Evolutionary conservation across 2,329 filamentous ascomycete species (phyloP).

Genomic region (Cadophora malorum): DNA sequence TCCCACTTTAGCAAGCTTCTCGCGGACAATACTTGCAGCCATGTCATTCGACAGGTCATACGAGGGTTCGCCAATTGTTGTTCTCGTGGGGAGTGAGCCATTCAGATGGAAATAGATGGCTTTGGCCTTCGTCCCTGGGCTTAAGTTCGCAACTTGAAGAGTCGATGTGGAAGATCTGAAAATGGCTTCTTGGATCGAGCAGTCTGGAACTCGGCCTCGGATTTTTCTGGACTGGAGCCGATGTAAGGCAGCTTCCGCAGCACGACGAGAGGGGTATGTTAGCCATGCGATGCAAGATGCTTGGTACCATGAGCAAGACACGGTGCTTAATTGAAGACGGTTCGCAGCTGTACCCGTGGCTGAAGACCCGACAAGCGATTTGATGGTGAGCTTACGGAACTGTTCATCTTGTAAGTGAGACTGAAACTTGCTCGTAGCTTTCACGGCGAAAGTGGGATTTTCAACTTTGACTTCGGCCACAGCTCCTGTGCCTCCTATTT

Average conservation of each 20-base stretch:
- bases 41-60: conserved; percentile 12
- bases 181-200: not conserved
- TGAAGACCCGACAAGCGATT: not conserved
- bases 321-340: conserved; percentile 25
- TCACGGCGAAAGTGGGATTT: conserved; percentile 21
- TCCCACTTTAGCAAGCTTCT: conserved; percentile 8
- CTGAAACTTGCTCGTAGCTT: not conserved
- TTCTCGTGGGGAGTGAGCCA: not conserved
- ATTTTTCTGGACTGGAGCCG: not conserved
- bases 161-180: not conserved
- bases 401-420: not conserved
- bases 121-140: not conserved
- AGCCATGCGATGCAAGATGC: conserved; percentile 25
- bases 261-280: not conserved
- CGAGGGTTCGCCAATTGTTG: conserved; percentile 17
- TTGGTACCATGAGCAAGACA: conserved; percentile 28
- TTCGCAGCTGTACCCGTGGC: conserved; percentile 7
- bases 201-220: conserved; percentile 12
- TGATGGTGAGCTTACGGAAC: not conserved
- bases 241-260: conserved; percentile 1
- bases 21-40: conserved; percentile 18
- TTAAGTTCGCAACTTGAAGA: not conserved
- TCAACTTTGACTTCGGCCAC: conserved; percentile 28
- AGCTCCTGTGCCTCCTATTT: not conserved
- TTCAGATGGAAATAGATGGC: not conserved